phyloP scores from a whole-genome alignment of 352 stramenopile species.

The Phytopythium cucurbitacearum region DNA sequence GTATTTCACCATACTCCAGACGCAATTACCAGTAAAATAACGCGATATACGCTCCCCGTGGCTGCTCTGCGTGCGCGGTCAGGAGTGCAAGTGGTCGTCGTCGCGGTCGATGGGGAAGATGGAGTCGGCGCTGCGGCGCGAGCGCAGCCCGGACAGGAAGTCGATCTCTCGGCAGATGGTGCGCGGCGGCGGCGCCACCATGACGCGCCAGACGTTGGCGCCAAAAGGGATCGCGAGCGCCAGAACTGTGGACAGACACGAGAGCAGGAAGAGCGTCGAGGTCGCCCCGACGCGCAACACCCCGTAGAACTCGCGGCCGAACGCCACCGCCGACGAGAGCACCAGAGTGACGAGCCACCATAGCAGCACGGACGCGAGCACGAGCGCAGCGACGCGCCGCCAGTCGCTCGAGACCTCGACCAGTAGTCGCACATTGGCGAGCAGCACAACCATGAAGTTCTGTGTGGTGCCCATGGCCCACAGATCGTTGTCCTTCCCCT shows the following conservation, averaged over 20 bases:
- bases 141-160: slow-evolving; percentile 14
- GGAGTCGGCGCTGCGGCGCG: slow-evolving; percentile 23
- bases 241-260: slow-evolving; percentile 22
- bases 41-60: no score
- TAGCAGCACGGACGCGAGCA: slow-evolving; percentile 27
- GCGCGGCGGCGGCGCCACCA: slow-evolving; percentile 31
- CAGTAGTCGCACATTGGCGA: slow-evolving; percentile 44
- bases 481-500: slow-evolving; percentile 59
- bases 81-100: not conserved
- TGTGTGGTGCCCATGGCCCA: slow-evolving; percentile 63
- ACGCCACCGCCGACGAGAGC: slow-evolving; percentile 44
- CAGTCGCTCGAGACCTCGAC: slow-evolving; percentile 38
- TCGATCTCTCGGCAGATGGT: slow-evolving; percentile 54
- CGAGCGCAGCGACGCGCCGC: slow-evolving; percentile 24
- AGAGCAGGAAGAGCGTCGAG: slow-evolving; percentile 35
- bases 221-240: slow-evolving; percentile 27
- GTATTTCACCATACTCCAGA: not conserved
- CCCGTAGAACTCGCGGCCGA: slow-evolving; percentile 60
- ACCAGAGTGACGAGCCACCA: slow-evolving; percentile 48
- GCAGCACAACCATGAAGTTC: slow-evolving; percentile 56
- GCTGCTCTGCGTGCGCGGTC: not conserved
- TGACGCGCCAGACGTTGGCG: slow-evolving; percentile 24
- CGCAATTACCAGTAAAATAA: no score
- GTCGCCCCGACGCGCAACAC: slow-evolving; percentile 36
- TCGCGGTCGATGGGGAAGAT: slow-evolving; percentile 38